A percentile compares a stretch with the other conserved stretches of the same genome.
These are phyloP conservation scores for Lepidium africanum DNA, from an alignment of 345 rosid species.

Conservation along the genomic window DNA sequence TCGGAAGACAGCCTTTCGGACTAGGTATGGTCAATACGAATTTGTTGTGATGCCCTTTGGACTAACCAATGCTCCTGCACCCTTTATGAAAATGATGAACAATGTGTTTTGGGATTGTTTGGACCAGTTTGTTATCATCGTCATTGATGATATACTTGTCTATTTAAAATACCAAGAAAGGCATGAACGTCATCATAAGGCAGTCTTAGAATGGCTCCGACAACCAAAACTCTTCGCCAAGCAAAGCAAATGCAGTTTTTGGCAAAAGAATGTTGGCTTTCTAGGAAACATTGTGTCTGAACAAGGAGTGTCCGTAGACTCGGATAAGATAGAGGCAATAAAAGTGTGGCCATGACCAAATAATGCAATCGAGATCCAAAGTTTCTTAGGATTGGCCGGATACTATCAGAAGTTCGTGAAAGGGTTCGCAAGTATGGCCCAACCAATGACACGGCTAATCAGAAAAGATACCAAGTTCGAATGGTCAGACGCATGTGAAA, in stretches of 20 bases:
- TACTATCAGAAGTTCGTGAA: neutral
- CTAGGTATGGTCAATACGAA: neutral
- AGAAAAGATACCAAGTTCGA: neutral
- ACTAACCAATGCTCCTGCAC: neutral
- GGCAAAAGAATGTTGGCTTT: neutral
- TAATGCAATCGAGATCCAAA: neutral
- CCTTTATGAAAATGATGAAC: neutral
- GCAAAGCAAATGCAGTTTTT: neutral
- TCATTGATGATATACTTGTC: neutral
- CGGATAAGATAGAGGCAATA: too few species aligned
- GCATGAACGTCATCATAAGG: too few species aligned
- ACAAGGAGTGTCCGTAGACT: too few species aligned
- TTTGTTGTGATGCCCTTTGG: neutral
- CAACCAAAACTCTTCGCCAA: neutral
- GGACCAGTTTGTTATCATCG: neutral
- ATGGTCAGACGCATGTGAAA: neutral
- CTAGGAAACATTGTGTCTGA: too few species aligned
- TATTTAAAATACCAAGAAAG: neutral
- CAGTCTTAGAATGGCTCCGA: accelerated
- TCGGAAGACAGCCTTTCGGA: too few species aligned
- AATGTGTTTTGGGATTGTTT: neutral
- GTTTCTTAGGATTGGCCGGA: neutral
- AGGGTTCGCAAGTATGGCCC: neutral
- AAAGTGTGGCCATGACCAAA: neutral
- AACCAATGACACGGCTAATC: neutral